Base-by-base conservation (phyloP, 495 filamentous ascomycete species). In the Hypoxylon intermedium region DNA sequence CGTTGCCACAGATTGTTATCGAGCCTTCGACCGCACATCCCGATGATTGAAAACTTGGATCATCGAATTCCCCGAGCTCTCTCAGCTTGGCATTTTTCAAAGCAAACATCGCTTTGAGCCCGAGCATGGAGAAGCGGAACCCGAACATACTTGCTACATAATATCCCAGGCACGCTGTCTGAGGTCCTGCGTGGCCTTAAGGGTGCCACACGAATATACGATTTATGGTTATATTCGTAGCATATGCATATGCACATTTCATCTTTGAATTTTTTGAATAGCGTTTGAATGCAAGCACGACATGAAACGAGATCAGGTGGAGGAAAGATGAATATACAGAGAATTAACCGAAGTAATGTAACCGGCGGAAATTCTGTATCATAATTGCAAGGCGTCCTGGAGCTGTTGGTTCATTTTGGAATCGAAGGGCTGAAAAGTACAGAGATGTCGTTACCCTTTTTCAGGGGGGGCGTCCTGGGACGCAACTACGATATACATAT, bases 1-100 rank as follows among this genome's bases (percentile, higher is more conserved):
- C 58, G 42, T 66, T 83, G 28, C 81, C 81, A 19, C 71, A 74
- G 52, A 84, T 84, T 58, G 75, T 81, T 36, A 78, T 84, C 30
- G 80, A 84, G 57, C 77, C 79, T 28, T 77, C 73, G 19, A 78
- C 74, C n/a, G 76, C 75, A 19, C 63, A 61, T 50, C 71, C 75
- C 1, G 50, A 41, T 20, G 51, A 13, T 12, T 62, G 23, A 54
- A 24, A 2, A 15, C 18, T 5, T 9, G 20, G 16, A 37, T 20
- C 0, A 30, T 3, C 42, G 16, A 1, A 37, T 20, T 18, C 4
- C 38, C 21, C 34, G 12, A 26, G 7, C 24, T 26, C 7, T 26
- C 7, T 26, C 4, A 26, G 24, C 24, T 26, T n/a, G n/a, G n/a
- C n/a, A n/a, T n/a, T n/a, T n/a, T n/a, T n/a, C n/a, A n/a, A n/a